These are phyloP conservation scores for Acanthochlamys bracteata DNA, from an alignment of 106 monocot species.

Conservation along the genomic window DNA sequence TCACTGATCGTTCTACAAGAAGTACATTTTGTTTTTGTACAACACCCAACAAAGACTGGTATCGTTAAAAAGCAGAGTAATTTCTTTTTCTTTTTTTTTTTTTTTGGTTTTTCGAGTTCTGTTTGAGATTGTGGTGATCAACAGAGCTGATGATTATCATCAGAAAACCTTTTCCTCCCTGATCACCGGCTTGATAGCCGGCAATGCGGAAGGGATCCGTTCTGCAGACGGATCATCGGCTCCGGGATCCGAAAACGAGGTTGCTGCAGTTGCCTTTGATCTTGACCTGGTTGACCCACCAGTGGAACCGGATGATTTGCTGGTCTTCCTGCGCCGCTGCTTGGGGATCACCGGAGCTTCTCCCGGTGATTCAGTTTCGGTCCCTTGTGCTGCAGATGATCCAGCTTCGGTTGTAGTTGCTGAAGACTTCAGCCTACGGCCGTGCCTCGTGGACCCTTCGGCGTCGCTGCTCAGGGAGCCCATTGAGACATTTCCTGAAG, in stretches of 20 bases:
- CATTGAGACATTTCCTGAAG: constrained; percentile 1
- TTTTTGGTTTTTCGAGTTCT: too few species aligned
- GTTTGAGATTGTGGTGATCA: too few species aligned
- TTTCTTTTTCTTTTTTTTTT: constrained; percentile 24
- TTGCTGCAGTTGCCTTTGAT: constrained; percentile 4
- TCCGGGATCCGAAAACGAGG: neutral
- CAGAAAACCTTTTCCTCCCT: neutral
- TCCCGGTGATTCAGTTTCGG: neutral
- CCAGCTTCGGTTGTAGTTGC: neutral
- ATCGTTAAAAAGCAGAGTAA: too few species aligned
- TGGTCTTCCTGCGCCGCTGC: constrained; percentile 6
- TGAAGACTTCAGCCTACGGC: neutral
- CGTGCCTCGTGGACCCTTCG: neutral
- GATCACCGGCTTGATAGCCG: neutral
- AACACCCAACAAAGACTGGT: too few species aligned
- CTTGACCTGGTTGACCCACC: constrained; percentile 9
- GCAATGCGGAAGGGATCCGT: neutral
- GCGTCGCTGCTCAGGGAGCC: neutral
- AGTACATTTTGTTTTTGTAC: too few species aligned
- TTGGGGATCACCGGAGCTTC: constrained; percentile 11
- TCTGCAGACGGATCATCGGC: neutral
- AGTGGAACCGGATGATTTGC: neutral
- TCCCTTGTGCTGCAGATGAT: neutral
- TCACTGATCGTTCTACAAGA: too few species aligned
- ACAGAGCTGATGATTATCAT: too few species aligned